Base-by-base conservation (phyloP, 345 rosid genomes). In the Cardamine resedifolia region DNA sequence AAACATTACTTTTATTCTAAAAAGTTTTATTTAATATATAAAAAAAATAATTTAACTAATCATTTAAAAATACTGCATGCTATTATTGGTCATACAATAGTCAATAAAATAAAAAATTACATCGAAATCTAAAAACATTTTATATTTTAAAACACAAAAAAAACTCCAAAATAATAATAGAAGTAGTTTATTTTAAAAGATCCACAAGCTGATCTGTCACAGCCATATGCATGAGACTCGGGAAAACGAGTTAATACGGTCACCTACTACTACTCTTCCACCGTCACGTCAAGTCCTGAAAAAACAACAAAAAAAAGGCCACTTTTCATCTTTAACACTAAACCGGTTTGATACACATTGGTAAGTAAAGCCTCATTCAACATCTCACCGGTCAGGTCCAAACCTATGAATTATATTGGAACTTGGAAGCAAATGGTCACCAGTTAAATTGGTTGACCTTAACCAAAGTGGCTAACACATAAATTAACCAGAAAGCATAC, bases 221-320 rank as follows among this genome's bases (percentile, higher is more conserved):
- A 70, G 24, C 23, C 68, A 61, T 18, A 36, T 62, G 69, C 48
- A 57, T 31, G 64, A 45, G n/a, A 53, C 31, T 44, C 56, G 70
- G 64, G 14, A 31, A 31, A 44, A 41, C 57, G 77, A 64, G 71
- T 64, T 73, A 64, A 55, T 55, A 31, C 71, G 28, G 49, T 64
- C 33, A 64, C 70, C 64, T 21, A 72, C 71, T 43, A 30, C 15
- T 44, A n/a, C 19, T 27, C 64, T 7, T 10, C 61, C 76, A 52
- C 70, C 70, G 47, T 21, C 64, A 55, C 64, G 39, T 21, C 64
- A 55, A 16, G 24, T 26, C 3, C 60, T 56, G 58, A 71, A 51
- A 71, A 38, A 52, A 62, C 76, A 51, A 33, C 77, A 44, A 64
- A 56, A 23, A n/a, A n/a, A n/a, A n/a, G 20, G 31, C 11, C 49